Evolutionary conservation across 2,329 filamentous ascomycete genomes (phyloP), one percentile per base, ranked within the genome.

Genomic region (Aspergillus phoenicis): DNA sequence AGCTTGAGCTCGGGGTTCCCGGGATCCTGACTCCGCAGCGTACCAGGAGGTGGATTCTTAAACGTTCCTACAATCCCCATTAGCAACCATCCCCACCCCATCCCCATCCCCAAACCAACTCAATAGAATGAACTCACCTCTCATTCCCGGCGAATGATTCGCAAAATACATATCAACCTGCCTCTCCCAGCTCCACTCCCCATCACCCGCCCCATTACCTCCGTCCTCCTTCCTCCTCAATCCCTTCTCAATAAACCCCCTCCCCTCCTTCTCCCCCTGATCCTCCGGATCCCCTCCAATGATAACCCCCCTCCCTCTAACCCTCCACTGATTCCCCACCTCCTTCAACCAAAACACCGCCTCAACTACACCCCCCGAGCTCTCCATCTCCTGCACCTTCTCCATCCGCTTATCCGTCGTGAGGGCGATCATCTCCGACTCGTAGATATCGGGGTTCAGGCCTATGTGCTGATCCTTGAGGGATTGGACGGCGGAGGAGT

Each of bases 111-210:
- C n/a, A n/a, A n/a, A n/a, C n/a, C n/a, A n/a, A n/a, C n/a, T n/a
- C n/a, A n/a, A n/a, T n/a, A n/a, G 24, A 33, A 30, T 15, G 28
- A 47, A 74, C 76, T 54, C 73, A 86, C 86, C 86, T 80, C 93
- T 84, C 87, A 97, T 92, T 1, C 82, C 80, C 6, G 94, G 94
- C 66, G 86, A 89, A 68, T 95, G 78, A 75, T 97, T 97, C 20
- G 92, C 94, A 84, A 97, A 98, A 74, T 95, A 91, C 52, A 86
- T 91, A 54, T 91, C 93, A 39, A 97, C 76, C 78, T 97, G 93
- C 64, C 82, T 89, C 51, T 80, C 79, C 89, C 92, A 97, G 67
- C 85, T 89, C 91, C 93, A 97, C 1, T 81, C 77, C 15, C 73
- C 74, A 47, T 80, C 77, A 11, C 77, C 78, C 4, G 38, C 49